Evolutionary conservation across 2,329 filamentous ascomycete species (phyloP).

Genomic region (Nemania sp.): DNA sequence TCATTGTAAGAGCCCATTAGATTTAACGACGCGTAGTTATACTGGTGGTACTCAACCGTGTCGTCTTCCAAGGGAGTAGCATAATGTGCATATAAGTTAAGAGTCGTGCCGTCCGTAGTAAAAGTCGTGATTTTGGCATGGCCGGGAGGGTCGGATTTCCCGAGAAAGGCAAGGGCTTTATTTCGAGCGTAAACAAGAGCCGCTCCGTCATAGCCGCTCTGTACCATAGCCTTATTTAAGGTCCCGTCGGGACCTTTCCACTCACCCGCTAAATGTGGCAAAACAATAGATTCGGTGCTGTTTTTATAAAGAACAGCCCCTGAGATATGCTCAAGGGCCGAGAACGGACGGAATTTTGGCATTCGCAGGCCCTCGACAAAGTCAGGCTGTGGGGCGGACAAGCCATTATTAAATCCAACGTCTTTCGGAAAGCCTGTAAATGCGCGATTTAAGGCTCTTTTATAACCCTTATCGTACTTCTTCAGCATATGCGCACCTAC

Average conservation of each 20-base stretch:
- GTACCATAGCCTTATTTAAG: not conserved
- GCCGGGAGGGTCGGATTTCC: not conserved
- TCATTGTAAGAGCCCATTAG: not conserved
- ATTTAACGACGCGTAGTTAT: not conserved
- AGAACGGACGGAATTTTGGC: not conserved
- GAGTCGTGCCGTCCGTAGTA: not conserved
- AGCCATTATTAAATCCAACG: constrained; percentile 1
- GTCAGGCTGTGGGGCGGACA: not conserved
- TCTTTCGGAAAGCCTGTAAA: constrained; percentile 9
- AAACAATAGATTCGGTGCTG: not conserved
- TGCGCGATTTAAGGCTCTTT: constrained; percentile 6
- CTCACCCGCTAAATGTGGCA: not conserved
- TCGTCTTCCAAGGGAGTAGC: not conserved
- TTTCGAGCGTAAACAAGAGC: constrained; percentile 5
- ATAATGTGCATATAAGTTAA: constrained; percentile 4
- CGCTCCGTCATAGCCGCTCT: not conserved
- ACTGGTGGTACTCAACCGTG: not conserved
- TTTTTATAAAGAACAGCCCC: not conserved
- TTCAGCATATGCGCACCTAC: not conserved
- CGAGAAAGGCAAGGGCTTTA: not conserved
- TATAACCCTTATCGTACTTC: not conserved
- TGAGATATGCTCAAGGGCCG: not conserved
- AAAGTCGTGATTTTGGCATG: not conserved
- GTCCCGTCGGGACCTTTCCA: not conserved
- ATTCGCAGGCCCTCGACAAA: not conserved